Conservation (phyloP, 75 land plant species). For the Azolla pinnata region DNA sequence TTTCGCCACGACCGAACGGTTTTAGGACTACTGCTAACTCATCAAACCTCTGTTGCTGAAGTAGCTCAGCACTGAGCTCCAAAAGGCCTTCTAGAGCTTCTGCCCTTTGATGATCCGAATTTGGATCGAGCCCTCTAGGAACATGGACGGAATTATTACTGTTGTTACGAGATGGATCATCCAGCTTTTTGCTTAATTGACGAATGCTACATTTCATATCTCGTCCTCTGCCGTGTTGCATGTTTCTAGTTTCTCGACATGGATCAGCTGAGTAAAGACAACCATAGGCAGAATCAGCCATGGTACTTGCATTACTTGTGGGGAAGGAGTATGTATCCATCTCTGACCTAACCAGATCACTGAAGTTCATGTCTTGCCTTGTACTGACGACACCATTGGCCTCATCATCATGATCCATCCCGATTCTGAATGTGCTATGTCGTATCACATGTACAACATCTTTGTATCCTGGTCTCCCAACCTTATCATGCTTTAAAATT, state of each 20-base stretch:
- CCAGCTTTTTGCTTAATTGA: no score
- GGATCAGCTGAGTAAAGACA: neutral
- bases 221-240: neutral
- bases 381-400: neutral
- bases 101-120: conserved; percentile 88
- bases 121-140: conserved; percentile 55
- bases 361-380: neutral
- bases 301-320: neutral
- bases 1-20: conserved; percentile 91
- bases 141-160: no score
- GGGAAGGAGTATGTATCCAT: conserved; percentile 4
- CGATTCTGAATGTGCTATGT: conserved; percentile 93
- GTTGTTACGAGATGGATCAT: no score
- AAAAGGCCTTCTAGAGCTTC: conserved; percentile 91
- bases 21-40: conserved; percentile 82
- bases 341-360: neutral
- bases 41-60: conserved; percentile 76
- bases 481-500: no score
- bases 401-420: conserved; percentile 30
- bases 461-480: conserved; percentile 51
- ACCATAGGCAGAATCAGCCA: neutral
- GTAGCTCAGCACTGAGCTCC: conserved; percentile 82
- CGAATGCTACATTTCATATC: no score
- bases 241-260: neutral
- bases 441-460: conserved; percentile 93